Percentiles rank a stretch among this genome's conserved stretches.
phyloP scores from a whole-genome alignment of 257 asterid species.

The Ballota nigra region DNA sequence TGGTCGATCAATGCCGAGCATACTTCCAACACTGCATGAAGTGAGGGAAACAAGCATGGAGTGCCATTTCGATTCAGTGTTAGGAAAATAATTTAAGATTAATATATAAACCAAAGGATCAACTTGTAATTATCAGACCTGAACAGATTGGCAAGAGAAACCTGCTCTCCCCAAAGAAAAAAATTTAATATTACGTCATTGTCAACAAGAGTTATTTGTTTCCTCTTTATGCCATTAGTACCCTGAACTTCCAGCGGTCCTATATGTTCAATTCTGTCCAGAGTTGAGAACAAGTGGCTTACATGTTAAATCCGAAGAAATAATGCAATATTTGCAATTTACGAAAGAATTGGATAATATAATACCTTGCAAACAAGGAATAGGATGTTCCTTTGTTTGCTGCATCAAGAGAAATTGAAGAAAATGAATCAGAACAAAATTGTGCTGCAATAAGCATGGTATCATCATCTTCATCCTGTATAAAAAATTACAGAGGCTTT shows the following conservation, averaged over 20 bases:
- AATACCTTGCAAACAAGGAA: conserved; percentile 76
- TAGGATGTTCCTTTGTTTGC: conserved; percentile 50
- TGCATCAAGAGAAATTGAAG: conserved; percentile 62
- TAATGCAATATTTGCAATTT: conserved; percentile 9
- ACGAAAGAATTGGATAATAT: neutral
- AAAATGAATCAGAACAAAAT: conserved; percentile 86
- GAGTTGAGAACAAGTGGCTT: conserved; percentile 14
- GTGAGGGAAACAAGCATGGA: conserved; percentile 4
- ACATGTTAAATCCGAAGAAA: conserved; percentile 4
- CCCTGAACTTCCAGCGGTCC: conserved; percentile 74
- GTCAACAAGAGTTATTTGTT: conserved; percentile 75
- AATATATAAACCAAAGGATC: neutral
- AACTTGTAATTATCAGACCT: conserved; percentile 47
- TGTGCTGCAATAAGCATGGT: conserved; percentile 91
- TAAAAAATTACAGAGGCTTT: conserved; percentile 7
- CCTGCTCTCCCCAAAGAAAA: conserved; percentile 91
- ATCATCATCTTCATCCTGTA: conserved; percentile 89
- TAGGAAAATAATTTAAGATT: neutral
- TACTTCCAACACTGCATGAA: conserved; percentile 79
- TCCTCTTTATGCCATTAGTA: conserved; percentile 57
- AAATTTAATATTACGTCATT: conserved; percentile 65
- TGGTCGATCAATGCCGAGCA: conserved; percentile 90
- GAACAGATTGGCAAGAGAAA: conserved; percentile 66
- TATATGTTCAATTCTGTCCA: conserved; percentile 72
- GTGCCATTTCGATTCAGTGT: neutral